phyloP scores from a whole-genome alignment of 225 moss, liverwort and hornwort species.

The Sphagnum tenellum region DNA sequence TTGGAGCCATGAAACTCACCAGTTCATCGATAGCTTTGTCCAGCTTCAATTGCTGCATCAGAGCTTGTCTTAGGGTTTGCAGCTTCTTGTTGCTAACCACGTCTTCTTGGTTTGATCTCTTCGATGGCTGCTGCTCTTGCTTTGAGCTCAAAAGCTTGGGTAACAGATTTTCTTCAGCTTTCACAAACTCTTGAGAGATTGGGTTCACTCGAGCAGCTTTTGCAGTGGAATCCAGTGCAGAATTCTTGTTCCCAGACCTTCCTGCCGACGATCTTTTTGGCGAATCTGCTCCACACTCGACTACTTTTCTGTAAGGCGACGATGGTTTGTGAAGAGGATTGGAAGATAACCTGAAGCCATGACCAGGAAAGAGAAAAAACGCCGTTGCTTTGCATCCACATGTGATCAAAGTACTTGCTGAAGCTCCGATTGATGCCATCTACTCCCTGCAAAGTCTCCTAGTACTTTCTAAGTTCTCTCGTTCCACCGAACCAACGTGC shows the following conservation, averaged over 20 bases:
- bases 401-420: constrained; percentile 13
- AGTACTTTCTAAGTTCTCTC: no score
- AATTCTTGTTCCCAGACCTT: constrained; percentile 23
- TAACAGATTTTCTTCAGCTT: not conserved
- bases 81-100: constrained; percentile 1
- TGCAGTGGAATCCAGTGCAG: constrained; percentile 21
- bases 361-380: not conserved
- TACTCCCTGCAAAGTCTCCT: not conserved
- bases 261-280: constrained; percentile 11
- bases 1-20: constrained; percentile 54
- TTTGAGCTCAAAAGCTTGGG: not conserved
- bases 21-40: constrained; percentile 54
- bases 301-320: constrained; percentile 5
- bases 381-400: constrained; percentile 8
- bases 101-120: constrained; percentile 6
- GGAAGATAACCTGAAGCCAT: constrained; percentile 5
- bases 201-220: constrained; percentile 14
- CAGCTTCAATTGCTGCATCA: constrained; percentile 29
- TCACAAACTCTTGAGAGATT: constrained; percentile 3
- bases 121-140: constrained; percentile 2
- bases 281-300: constrained; percentile 15
- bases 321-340: constrained; percentile 5
- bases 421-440: constrained; percentile 33
- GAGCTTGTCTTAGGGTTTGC: constrained; percentile 5
- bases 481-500: no score